Conservation (phyloP, 148 eudicot genomes). For the Gaultheria prostrata region DNA sequence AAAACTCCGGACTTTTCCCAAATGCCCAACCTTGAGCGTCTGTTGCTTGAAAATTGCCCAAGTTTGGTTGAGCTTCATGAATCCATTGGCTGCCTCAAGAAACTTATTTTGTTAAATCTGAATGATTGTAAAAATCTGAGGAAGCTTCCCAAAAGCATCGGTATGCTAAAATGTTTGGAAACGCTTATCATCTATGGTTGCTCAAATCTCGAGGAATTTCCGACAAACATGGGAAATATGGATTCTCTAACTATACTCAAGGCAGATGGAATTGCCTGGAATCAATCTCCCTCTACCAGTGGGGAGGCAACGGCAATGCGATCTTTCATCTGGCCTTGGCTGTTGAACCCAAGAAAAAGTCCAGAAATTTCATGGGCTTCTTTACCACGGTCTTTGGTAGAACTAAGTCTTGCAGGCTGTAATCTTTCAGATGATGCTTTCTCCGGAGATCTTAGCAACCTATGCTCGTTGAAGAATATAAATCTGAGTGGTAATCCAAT, state of each 20-base stretch:
- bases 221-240: not conserved
- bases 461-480: not conserved
- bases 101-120: not conserved
- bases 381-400: too few species aligned
- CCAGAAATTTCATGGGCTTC: too few species aligned
- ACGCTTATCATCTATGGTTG: not conserved
- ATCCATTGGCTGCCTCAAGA: not conserved
- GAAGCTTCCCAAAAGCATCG: not conserved
- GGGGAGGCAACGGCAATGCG: not conserved
- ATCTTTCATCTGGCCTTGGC: too few species aligned
- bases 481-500: not conserved
- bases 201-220: slow-evolving; percentile 1
- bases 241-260: not conserved
- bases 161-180: not conserved
- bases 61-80: not conserved
- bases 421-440: too few species aligned
- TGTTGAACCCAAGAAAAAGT: too few species aligned
- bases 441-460: not conserved
- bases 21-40: too few species aligned
- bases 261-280: not conserved
- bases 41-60: not conserved
- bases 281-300: not conserved
- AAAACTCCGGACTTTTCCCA: too few species aligned
- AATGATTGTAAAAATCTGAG: not conserved
- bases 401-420: too few species aligned